Evolutionary conservation across 2,329 filamentous ascomycete genomes (phyloP), one percentile per base, ranked within the genome.

Genomic region (Hymenoscyphus infarciens): DNA sequence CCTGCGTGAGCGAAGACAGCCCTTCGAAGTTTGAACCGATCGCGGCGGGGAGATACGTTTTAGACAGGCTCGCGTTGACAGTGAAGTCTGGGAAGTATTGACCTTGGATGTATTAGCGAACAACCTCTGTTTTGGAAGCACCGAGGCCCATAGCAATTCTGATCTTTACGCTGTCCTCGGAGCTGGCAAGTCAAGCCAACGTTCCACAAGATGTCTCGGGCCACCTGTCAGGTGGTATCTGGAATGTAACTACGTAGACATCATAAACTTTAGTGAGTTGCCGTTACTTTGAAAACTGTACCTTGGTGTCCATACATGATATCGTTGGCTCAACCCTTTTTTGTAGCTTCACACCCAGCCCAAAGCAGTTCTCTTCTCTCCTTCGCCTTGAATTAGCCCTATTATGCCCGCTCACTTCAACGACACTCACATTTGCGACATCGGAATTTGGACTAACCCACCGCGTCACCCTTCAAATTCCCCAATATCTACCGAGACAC

Each of bases 31-130:
- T 66, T 59, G 69, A 68, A 22, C 69, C 72, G 0, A 72, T 73
- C 31, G 70, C 71, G 1, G 72, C 72, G 0, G 72, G 72, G 1
- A 69, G 57, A 57, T 73, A 73, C 63, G 69, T 73, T 7, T 52
- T 73, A 6, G 69, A 73, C 64, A 64, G 72, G 33, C 61, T 73
- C 31, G 60, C 56, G 3, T 63, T 73, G 64, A 73, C 72, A 1
- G 64, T 73, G 11, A 67, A 70, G 54, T 68, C 65, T 16, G 70
- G 70, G 19, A 69, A 67, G 45, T 72, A 71, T 61, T 72, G 55
- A 67, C n/a, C 19, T 22, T 22, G 5, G 16, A 22, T 49, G 8
- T 10, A 11, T 19, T 25, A 22, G n/a, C n/a, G 19, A 10, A 10
- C 42, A 22, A 5, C 2, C 13, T 25, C n/a, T 7, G 11, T 11